Base-by-base conservation (phyloP, 2,329 filamentous ascomycete genomes). In the Zalaria sp. region DNA sequence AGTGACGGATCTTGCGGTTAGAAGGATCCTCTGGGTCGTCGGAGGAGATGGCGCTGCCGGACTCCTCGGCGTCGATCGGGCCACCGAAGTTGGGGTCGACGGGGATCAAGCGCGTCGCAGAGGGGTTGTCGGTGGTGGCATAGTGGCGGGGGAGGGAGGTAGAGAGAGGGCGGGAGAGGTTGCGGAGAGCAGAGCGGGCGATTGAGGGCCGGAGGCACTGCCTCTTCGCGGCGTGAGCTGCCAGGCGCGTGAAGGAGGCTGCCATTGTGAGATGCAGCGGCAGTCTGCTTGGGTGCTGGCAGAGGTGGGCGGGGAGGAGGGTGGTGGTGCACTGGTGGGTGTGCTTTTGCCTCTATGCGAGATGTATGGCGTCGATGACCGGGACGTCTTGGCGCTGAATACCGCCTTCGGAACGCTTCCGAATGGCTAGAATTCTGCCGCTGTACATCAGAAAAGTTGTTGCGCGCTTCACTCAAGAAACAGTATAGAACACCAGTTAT, bases 1-100 rank as follows among this genome's bases (percentile, higher is more conserved):
- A 98, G 69, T 98, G 91, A 52, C 91, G 80, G 62, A 98, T 83
- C 75, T 95, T 96, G 64, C 89, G 81, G 65, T 69, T 65, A 52
- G 73, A 70, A 40, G 70, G 64, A 37, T 55, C 53, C 35, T 53
- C 64, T 53, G 72, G 65, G 49, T 65, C 59, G 47, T 63, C 61
- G 43, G 63, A 59, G 37, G 63, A 55, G 40, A 58, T 53, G 49
- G 69, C 66, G 41, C 53, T 62, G 57, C 51, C 64, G 51, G 35
- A 53, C 53, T 69, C 66, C 41, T 63, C 55, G 29, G 64, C 53
- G 49, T 64, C 56, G 39, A 64, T 58, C 45, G 73, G 62, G 44
- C 66, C 58, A 41, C 63, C 62, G 56, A 85, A 85, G 60, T 76
- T 69, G 46, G 75, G 67, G 56, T 83, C 79, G 49, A 75, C 75